phyloP scores from a whole-genome alignment of 2,329 filamentous ascomycete species.

The Cercospora janseana region DNA sequence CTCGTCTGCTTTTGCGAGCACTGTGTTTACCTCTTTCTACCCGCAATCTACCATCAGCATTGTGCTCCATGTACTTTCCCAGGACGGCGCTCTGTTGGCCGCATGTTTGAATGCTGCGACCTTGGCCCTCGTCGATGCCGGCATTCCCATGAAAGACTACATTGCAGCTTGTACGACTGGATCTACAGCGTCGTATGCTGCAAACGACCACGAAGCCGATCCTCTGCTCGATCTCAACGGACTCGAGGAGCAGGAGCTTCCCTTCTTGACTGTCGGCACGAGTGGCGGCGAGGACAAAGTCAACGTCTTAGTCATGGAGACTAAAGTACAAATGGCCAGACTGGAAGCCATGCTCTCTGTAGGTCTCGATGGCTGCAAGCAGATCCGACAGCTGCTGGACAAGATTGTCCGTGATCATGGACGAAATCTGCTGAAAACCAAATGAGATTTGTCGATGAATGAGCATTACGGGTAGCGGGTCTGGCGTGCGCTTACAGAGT shows the following conservation, averaged over 20 bases:
- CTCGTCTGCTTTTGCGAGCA: constrained; percentile 70
- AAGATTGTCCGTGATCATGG: constrained; percentile 72
- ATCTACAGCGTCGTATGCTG: constrained; percentile 65
- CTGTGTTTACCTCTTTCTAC: constrained; percentile 82
- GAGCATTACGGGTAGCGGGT: too few species aligned
- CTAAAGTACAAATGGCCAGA: constrained; percentile 74
- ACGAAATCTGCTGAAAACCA: constrained; percentile 56
- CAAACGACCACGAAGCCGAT: constrained; percentile 68
- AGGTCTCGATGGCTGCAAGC: constrained; percentile 85
- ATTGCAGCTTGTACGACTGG: constrained; percentile 85
- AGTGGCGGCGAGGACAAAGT: constrained; percentile 60
- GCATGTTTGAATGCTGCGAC: constrained; percentile 89
- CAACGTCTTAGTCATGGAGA: constrained; percentile 80
- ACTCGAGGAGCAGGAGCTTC: constrained; percentile 81
- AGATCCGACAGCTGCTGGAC: constrained; percentile 78
- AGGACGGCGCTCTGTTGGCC: constrained; percentile 87
- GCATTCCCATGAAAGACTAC: constrained; percentile 92
- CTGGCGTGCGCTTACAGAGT: too few species aligned
- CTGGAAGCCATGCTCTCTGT: constrained; percentile 92
- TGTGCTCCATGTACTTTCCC: constrained; percentile 79
- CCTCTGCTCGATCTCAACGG: constrained; percentile 77
- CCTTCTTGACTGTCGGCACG: constrained; percentile 82
- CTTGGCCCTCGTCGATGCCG: constrained; percentile 88
- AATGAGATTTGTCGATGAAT: too few species aligned
- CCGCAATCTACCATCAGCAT: constrained; percentile 82